Evolutionary conservation across 169 alveolate genomes (phyloP), one percentile per base, ranked within the genome.

Genomic region (Fabrea salina): DNA sequence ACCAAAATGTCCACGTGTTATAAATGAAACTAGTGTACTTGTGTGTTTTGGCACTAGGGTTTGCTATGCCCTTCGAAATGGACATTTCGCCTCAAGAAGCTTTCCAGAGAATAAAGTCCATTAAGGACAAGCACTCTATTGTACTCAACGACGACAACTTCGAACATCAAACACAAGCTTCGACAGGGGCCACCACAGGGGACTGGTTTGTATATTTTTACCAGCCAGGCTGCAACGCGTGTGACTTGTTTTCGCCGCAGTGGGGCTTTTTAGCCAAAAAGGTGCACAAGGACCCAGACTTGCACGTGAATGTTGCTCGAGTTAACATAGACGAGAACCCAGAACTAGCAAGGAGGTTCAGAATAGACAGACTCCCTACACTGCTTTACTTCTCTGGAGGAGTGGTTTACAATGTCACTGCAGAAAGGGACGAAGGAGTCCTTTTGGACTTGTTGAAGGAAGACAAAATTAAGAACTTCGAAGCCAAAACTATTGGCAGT

Each of bases 131-230:
- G n/a, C n/a, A n/a, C n/a, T 47, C 83, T n/a, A 77, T 58, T 22
- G 86, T 56, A 57, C 47, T 80, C 16, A 71, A 32, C 13, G 86
- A 80, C 47, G 59, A 53, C n/a, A 80, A 51, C 5, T 80, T 80
- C 40, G 86, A 80, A 43, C 86, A 80, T 72, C 82, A 80, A 37
- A 80, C 86, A 11, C 47, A 80, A 54, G 86, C 86, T 11, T 67
- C 86, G 6, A 71, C 86, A 5, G 86, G 86, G 4, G 61, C 79
- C 41, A 80, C 86, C 4, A 80, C 86, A 39, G 86, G 86, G 5
- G 82, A 68, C 61, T 80, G 86, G 82, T 50, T 80, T 39, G 70
- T 80, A n/a, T 50, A 44, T 7, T 80, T 80, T 50, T 80, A 70
- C 37, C 16, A 22, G 2, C 37, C 51, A 32, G 50, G 64, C n/a